phyloP scores from a whole-genome alignment of 2,329 filamentous ascomycete species.

The Tothia fuscella region DNA sequence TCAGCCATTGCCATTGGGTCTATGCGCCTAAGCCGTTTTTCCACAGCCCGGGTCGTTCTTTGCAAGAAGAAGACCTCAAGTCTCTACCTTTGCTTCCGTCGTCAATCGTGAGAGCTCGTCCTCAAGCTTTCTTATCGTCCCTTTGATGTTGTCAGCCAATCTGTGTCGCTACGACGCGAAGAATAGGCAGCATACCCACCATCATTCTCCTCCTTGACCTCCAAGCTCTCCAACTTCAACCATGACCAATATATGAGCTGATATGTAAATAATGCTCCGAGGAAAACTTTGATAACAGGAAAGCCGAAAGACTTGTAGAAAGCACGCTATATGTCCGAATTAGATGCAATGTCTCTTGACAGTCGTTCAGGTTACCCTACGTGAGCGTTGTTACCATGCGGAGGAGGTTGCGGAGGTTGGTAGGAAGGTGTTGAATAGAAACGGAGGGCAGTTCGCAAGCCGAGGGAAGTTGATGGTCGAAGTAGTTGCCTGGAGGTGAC shows the following conservation, averaged over 20 bases:
- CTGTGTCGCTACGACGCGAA: neutral
- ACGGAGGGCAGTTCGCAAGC: neutral
- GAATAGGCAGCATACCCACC: conserved; percentile 27
- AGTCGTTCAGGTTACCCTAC: neutral
- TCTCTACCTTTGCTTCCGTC: too few relatives aligned
- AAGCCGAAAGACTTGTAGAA: conserved; percentile 68
- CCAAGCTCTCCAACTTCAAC: conserved; percentile 61
- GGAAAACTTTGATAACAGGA: conserved; percentile 60
- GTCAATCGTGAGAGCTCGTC: too few relatives aligned
- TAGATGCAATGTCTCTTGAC: neutral
- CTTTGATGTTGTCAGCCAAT: neutral
- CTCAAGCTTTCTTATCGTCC: neutral
- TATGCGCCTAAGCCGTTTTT: too few relatives aligned
- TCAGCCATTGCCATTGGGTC: too few relatives aligned
- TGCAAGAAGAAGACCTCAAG: too few relatives aligned
- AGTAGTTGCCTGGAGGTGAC: too few relatives aligned
- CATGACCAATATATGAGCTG: conserved; percentile 66
- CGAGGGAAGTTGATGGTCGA: neutral
- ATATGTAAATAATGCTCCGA: conserved; percentile 67
- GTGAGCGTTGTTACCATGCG: conserved; percentile 10
- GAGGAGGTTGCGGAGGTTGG: too few relatives aligned
- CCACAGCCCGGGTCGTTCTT: too few relatives aligned
- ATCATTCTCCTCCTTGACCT: conserved; percentile 48
- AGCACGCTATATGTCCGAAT: conserved; percentile 37
- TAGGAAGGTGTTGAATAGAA: too few relatives aligned